Base-by-base conservation (phyloP, 805 yeast genomes). In the Starmerella floris region DNA sequence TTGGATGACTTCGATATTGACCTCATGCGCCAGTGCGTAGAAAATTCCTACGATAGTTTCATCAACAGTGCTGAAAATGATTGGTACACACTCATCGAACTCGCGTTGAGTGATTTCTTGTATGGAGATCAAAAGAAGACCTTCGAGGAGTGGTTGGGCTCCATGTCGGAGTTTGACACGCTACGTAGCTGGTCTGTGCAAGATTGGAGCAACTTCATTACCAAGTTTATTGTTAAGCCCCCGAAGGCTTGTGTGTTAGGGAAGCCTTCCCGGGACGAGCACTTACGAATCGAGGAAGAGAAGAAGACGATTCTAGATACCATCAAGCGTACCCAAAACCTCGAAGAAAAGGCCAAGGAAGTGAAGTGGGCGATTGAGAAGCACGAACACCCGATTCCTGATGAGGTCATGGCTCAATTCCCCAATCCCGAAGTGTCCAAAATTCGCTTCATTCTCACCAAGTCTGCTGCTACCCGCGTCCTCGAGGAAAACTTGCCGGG, bases 311-410 rank as follows among this genome's bases (percentile, higher is more conserved):
- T 76, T 13, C 45, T 69, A 3, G 60, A 68, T 33, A 68, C 70
- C 11, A 74, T 84, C 57, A 68, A 67, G 42, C 59, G 56, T 2
- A 58, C 64, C 19, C 67, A 66, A 0, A 94, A 91, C 0, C 70
- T 81, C 34, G 59, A 62, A 16, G 54, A 69, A 30, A 61, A 83
- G 33, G 72, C 63, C 11, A 58, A 67, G 22, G 64, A 65, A 39
- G 64, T 91, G 32, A 68, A 76, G 22, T 47, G 56, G 0, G 96
- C 96, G 0, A 77, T 75, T 52, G 65, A 58, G 2, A 68, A 66
- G 37, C 88, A 88, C 59, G 81, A 83, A 56, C 63, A 55, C n/a
- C 79, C 81, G 20, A 80, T 91, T 48, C 96, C 97, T 0, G 69
- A 72, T 10, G 69, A 68, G 1, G 62, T 85, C 5, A 58, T 88